Conservation (phyloP, 805 yeast species). For the Wickerhamiella slavikovae region DNA sequence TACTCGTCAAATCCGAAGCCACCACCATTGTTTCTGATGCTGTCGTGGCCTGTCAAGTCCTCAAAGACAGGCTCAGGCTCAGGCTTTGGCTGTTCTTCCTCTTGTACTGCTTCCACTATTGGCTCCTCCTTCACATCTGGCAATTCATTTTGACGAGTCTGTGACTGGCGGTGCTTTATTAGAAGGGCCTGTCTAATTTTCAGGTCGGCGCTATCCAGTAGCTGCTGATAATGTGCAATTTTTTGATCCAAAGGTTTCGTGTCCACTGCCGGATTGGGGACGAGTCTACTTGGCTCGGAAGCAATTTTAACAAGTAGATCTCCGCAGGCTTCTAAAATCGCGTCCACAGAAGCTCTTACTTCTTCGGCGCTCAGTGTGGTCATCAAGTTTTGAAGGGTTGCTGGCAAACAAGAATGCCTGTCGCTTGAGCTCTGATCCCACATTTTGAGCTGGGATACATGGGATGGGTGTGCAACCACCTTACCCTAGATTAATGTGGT, state of each 20-base stretch:
- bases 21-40: background rate
- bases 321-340: conserved; percentile 9
- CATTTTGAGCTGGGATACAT: no score
- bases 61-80: background rate
- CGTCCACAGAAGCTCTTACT: no score
- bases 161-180: background rate
- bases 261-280: conserved; percentile 10
- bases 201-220: conserved; percentile 4
- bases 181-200: conserved; percentile 1
- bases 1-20: background rate
- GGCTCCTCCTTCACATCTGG: background rate
- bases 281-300: conserved; percentile 9
- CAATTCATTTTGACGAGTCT: background rate
- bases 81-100: no score
- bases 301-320: conserved; percentile 12
- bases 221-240: conserved; percentile 7
- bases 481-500: no score
- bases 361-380: no score
- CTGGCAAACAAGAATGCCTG: no score
- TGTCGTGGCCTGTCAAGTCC: background rate
- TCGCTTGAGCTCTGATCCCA: no score
- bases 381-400: no score
- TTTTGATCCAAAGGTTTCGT: conserved; percentile 7
- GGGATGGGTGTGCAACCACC: no score
- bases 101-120: background rate